Evolutionary conservation across 768 basidiomycete species (phyloP), one percentile per base, ranked within the genome.

Genomic region (Dioszegia aurantiaca): DNA sequence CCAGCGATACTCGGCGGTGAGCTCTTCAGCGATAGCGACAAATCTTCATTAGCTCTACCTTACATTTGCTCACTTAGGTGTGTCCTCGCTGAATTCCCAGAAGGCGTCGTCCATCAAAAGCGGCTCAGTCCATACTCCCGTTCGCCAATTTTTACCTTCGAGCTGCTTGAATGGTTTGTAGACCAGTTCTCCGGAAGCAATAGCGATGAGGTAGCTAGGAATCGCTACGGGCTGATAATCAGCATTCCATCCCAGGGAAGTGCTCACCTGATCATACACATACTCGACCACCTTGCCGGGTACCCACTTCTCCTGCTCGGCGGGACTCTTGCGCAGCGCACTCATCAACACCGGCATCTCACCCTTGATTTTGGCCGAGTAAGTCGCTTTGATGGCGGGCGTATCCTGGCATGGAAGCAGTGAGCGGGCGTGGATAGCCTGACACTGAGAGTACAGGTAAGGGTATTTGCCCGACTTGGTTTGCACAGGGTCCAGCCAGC

Each of bases 91-190:
- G 70, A 98, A 98, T 74, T 98, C 93, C 84, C 87, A 87, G 67
- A 84, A 87, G 0, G 87, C 84, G 1, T 80, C 82, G 0, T 90
- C 85, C 59, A 95, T 82, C 28, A 86, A 73, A 65, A 87, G 85
- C 0, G 91, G 91, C 65, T 97, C 91, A 1, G 90, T 85, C 93
- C 93, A 97, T 4, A 92, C 82, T 1, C 93, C 93, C 14, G 81
- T 85, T 16, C 78, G 85, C 89, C 94, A 90, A n/a, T 80, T 69
- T 63, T 83, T 86, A 17, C 85, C 87, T 33, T 82, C 76, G 10
- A 82, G 77, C 30, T 79, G 76, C 2, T 82, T 78, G 72, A 92
- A 90, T 0, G 83, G 39, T 51, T 64, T 65, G 76, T 92, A 93
- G 21, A 80, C 81, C 2, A 95, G 77, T 70, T 94, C 87, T 0